phyloP scores from a whole-genome alignment of 352 stramenopile genomes.

The Phytophthora rubi region DNA sequence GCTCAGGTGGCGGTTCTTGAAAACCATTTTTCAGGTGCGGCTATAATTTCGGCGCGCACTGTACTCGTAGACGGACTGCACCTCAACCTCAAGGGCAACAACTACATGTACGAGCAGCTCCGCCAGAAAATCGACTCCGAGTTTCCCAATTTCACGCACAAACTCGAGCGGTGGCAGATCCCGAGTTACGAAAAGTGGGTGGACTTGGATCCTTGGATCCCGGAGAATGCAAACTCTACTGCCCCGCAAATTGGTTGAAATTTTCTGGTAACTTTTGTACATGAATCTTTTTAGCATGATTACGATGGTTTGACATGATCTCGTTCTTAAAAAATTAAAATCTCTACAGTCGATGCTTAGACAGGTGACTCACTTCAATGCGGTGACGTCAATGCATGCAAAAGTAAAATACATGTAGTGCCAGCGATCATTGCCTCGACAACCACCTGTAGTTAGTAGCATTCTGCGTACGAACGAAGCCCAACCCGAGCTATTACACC shows the following conservation, averaged over 20 bases:
- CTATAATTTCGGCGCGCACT: no score
- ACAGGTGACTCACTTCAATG: neutral
- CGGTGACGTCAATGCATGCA: no score
- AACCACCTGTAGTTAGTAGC: no score
- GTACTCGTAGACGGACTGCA: conserved; percentile 56
- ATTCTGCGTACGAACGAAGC: no score
- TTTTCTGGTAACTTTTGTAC: neutral
- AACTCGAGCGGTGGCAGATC: neutral
- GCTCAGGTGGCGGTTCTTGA: no score
- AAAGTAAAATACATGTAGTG: no score
- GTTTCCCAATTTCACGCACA: conserved; percentile 24
- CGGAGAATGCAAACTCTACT: conserved; percentile 4
- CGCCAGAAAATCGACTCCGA: conserved; percentile 13
- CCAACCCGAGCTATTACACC: no score
- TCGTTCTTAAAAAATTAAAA: neutral
- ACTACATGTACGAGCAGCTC: conserved; percentile 26
- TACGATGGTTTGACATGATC: neutral
- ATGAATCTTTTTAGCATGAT: no score
- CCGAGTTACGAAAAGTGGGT: conserved; percentile 8
- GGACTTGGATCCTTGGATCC: conserved; percentile 15
- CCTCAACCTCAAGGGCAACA: conserved; percentile 54
- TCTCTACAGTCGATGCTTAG: conserved; percentile 3
- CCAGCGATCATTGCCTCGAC: no score
- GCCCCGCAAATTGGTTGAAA: neutral
- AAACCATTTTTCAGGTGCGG: no score